Percentiles rank a stretch among this genome's conserved stretches.
phyloP scores from a whole-genome alignment of 345 rosid species.

The Hevea brasiliensis region DNA sequence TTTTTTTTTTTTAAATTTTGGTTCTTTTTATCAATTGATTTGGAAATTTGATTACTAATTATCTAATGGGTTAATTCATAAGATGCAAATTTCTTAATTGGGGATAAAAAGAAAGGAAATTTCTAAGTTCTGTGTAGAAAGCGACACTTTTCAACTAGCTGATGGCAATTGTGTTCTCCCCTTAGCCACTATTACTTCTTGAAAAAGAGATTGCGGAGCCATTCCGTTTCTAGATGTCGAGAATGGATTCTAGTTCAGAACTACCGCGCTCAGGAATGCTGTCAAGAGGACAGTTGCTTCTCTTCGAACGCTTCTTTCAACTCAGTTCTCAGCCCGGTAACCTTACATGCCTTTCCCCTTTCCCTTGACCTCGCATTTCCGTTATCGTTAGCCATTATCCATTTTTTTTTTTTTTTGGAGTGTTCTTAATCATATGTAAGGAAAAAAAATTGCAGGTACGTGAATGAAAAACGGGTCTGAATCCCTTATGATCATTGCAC shows the following conservation, averaged over 20 bases:
- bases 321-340: slow-evolving; percentile 65
- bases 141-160: neutral
- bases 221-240: neutral
- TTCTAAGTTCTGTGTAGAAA: neutral
- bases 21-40: neutral
- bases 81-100: neutral
- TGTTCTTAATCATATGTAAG: slow-evolving; percentile 54
- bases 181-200: neutral
- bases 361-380: neutral
- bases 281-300: slow-evolving; percentile 62
- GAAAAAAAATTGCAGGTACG: slow-evolving; percentile 71
- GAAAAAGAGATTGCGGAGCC: neutral
- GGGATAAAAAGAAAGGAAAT: neutral
- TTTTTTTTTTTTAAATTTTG: no score
- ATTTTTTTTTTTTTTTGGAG: neutral
- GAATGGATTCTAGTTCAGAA: slow-evolving; percentile 3
- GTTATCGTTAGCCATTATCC: neutral
- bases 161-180: slow-evolving; percentile 2
- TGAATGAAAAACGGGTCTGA: slow-evolving; percentile 65
- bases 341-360: neutral
- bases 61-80: neutral
- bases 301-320: slow-evolving; percentile 67
- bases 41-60: neutral
- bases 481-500: neutral
- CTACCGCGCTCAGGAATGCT: slow-evolving; percentile 57